Evolutionary conservation across 495 filamentous ascomycete species (phyloP).

Genomic region (Penicillium lagena): DNA sequence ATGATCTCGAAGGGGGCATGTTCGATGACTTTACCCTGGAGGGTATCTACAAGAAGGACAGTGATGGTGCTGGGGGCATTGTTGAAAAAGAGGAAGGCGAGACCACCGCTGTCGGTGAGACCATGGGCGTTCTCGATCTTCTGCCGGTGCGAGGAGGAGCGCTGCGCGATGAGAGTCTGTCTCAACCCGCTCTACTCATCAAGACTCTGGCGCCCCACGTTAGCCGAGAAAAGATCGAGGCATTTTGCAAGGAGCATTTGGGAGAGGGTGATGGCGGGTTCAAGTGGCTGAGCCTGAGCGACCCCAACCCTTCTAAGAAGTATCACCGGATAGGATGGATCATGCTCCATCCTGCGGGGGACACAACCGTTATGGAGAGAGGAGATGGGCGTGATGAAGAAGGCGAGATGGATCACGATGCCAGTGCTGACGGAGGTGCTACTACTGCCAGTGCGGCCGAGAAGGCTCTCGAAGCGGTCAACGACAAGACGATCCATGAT

Average conservation of each 20-base stretch:
- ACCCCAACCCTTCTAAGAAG: constrained; percentile 93
- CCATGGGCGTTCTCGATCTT: constrained; percentile 84
- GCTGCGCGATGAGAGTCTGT: constrained; percentile 72
- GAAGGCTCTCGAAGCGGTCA: constrained; percentile 84
- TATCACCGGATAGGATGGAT: constrained; percentile 99
- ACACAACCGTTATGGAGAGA: constrained; percentile 48
- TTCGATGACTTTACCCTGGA: constrained; percentile 96
- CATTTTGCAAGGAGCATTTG: constrained; percentile 85
- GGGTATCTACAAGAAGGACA: constrained; percentile 90
- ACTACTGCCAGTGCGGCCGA: constrained; percentile 53
- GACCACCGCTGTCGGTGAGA: constrained; percentile 81
- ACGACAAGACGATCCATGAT: constrained; percentile 94
- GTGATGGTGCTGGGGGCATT: constrained; percentile 77
- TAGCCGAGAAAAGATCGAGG: constrained; percentile 86
- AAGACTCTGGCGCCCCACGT: constrained; percentile 98
- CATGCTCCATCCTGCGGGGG: constrained; percentile 76
- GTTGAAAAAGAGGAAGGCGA: constrained; percentile 95
- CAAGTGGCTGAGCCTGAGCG: constrained; percentile 87
- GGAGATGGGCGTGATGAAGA: constrained; percentile 62
- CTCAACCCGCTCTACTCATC: constrained; percentile 87
- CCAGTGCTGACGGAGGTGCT: constrained; percentile 13
- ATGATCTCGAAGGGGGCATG: constrained; percentile 68
- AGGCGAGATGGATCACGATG: constrained; percentile 41
- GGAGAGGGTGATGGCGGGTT: constrained; percentile 81
- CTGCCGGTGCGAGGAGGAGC: constrained; percentile 74